Base-by-base conservation (phyloP, 441 rosid species). In the Mallotus repandus region DNA sequence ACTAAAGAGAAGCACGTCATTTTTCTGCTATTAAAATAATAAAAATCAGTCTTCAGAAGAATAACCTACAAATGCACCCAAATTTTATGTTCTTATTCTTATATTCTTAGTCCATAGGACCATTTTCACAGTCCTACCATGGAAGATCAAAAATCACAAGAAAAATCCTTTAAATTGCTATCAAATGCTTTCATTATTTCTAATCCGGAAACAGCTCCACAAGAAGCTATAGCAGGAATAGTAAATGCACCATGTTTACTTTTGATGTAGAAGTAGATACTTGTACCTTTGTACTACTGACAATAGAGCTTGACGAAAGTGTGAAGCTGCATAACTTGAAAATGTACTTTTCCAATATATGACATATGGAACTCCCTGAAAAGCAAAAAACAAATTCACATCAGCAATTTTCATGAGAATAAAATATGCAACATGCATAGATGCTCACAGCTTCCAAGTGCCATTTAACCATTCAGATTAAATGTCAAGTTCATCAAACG, bases 331-430 rank as follows among this genome's bases (percentile, higher is more conserved):
- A 80, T 87, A 89, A 63, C 57, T 78, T 6, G 96, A 86, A 77
- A 89, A 77, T 50, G 82, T 53, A 72, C 73, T 76, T 84, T 83
- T 84, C 99, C 99, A 96, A 74, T 89, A 90, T 76, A 96, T 89
- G 76, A 93, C 92, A 68, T 91, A 88, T 53, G 93, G 89, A 80
- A 92, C 86, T 69, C 99, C 99, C 98, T 96, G 91, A 79, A 75
- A 74, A 66, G 57, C 61, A 61, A 79, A 66, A 73, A 1, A 66
- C 71, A 1, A 46, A 69, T 52, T 25, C 10, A 25, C 69, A 52
- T 75, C 41, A 80, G 43, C 58, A 72, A 74, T 65, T 50, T 71
- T 62, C 55, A 48, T 19, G 41, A 38, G 58, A 71, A 66, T 68
- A 3, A 77, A 22, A 59, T 19, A 66, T 67, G 77, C 56, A 46